Evolutionary conservation across 2,329 filamentous ascomycete genomes (phyloP).

Genomic region (Clonostachys sp.): DNA sequence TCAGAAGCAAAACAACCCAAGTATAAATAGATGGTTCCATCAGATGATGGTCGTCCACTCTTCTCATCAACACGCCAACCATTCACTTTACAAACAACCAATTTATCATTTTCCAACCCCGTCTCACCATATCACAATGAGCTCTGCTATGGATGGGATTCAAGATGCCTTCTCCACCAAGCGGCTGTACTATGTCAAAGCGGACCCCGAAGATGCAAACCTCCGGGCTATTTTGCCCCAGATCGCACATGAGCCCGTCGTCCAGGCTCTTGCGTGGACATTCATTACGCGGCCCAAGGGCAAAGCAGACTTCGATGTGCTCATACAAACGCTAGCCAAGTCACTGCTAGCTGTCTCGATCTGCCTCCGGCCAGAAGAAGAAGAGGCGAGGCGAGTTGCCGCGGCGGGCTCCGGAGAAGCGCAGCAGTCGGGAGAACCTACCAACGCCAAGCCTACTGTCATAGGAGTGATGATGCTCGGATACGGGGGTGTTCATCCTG

Average conservation of each 20-base stretch:
- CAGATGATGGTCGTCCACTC: no score
- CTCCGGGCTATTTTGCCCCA: background rate
- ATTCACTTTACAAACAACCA: no score
- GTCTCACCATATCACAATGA: no score
- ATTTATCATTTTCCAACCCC: no score
- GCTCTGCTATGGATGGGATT: background rate
- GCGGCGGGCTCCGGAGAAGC: background rate
- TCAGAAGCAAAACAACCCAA: no score
- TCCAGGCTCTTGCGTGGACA: background rate
- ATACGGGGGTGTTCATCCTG: slow-evolving; percentile 6
- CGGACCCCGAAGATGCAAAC: background rate
- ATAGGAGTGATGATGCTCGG: slow-evolving; percentile 11
- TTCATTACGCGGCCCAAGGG: background rate
- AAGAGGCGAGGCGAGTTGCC: background rate
- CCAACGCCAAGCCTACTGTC: slow-evolving; percentile 5
- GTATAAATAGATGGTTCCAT: no score
- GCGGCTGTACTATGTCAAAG: background rate
- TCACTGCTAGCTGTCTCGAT: slow-evolving; percentile 11
- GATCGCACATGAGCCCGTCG: background rate
- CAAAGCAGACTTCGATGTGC: background rate
- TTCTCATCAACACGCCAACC: no score
- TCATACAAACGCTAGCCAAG: background rate
- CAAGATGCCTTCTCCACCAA: background rate
- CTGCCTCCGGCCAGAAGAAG: slow-evolving; percentile 7
- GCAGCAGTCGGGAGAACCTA: slow-evolving; percentile 1